Evolutionary conservation across 148 eudicot species (phyloP).

Genomic region (Silene conica): DNA sequence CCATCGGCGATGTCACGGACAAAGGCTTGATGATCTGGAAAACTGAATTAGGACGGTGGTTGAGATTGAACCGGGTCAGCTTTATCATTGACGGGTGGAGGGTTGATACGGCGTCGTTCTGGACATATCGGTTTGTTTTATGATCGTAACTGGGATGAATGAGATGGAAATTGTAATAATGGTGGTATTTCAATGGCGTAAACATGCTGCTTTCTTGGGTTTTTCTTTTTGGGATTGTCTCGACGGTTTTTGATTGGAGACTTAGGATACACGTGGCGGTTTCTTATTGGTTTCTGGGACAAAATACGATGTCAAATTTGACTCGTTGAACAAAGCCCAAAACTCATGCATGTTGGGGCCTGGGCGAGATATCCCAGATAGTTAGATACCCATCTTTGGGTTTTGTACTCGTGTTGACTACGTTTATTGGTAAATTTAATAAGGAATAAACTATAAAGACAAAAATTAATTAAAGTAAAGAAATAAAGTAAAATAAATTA

Average conservation of each 20-base stretch:
- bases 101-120: constrained; percentile 19
- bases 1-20: constrained; percentile 5
- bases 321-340: no score
- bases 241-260: background rate
- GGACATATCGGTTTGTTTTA: background rate
- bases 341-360: no score
- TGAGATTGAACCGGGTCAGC: constrained; percentile 2
- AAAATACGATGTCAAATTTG: background rate
- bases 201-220: background rate
- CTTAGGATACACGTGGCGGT: background rate
- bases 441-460: no score
- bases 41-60: background rate
- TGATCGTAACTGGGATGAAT: background rate
- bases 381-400: no score
- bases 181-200: constrained; percentile 13
- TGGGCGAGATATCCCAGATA: no score
- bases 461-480: no score
- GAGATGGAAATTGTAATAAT: background rate
- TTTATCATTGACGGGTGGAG: constrained; percentile 25
- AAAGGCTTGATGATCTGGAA: constrained; percentile 9
- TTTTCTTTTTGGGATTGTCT: background rate
- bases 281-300: background rate
- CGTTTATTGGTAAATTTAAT: no score
- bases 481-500: no score
- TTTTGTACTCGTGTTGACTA: no score